These are phyloP conservation scores for Metschnikowia lunata DNA, from an alignment of 805 yeast genomes.

Conservation along the genomic window DNA sequence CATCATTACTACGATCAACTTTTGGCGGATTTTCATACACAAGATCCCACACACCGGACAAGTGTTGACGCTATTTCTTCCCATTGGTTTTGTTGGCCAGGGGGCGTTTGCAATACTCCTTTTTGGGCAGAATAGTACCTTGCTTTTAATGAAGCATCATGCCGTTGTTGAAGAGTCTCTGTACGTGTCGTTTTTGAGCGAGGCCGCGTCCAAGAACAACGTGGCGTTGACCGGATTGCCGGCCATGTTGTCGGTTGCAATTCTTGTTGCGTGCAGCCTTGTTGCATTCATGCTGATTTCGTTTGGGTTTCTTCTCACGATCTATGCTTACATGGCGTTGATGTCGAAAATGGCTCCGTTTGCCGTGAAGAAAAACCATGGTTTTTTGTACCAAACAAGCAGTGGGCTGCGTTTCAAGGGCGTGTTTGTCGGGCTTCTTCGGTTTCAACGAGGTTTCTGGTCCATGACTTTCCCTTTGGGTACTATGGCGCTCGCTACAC, in stretches of 20 bases:
- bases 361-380: conserved; percentile 24
- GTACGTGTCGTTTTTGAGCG: conserved; percentile 11
- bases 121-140: conserved; percentile 43
- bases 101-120: conserved; percentile 66
- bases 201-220: conserved; percentile 2
- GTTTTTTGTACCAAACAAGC: conserved; percentile 16
- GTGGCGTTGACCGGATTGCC: conserved; percentile 5
- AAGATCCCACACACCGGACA: conserved; percentile 53
- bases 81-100: conserved; percentile 84
- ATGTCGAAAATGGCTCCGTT: conserved; percentile 42
- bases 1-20: conserved; percentile 50
- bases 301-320: conserved; percentile 52
- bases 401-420: conserved; percentile 8
- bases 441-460: conserved; percentile 47
- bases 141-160: conserved; percentile 17
- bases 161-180: conserved; percentile 1
- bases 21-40: conserved; percentile 54
- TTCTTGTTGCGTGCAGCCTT: conserved; percentile 22
- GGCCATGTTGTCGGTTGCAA: conserved; percentile 9
- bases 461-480: conserved; percentile 89
- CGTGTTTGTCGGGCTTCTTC: conserved; percentile 18
- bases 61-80: conserved; percentile 68
- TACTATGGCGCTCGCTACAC: conserved; percentile 56
- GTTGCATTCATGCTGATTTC: conserved; percentile 42
- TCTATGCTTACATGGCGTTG: conserved; percentile 31